phyloP scores from a whole-genome alignment of 2,329 filamentous ascomycete genomes.

The Cladophialophora psammophila region DNA sequence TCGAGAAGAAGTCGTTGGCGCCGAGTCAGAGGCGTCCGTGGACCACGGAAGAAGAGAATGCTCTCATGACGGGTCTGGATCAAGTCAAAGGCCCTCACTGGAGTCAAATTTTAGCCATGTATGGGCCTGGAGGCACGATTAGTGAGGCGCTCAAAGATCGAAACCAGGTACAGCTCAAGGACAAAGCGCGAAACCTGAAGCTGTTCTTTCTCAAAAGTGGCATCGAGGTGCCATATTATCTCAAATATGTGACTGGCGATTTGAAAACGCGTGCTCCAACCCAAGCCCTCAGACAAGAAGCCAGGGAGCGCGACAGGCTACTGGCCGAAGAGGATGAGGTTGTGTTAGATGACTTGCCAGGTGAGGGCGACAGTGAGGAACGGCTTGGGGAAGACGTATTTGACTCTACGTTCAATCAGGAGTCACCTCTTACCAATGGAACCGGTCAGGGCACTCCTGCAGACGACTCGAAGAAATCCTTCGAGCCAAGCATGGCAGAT shows the following conservation, averaged over 20 bases:
- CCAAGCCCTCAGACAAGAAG: constrained; percentile 59
- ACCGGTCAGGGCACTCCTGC: constrained; percentile 10
- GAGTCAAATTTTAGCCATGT: constrained; percentile 88
- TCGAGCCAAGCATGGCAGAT: constrained; percentile 34
- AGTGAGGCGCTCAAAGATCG: constrained; percentile 69
- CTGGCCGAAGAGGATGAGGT: constrained; percentile 57
- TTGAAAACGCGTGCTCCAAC: constrained; percentile 83
- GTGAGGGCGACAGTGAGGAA: constrained; percentile 32
- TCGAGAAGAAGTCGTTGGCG: constrained; percentile 59
- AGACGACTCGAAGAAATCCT: constrained; percentile 17
- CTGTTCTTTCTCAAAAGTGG: constrained; percentile 65
- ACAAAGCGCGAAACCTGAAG: constrained; percentile 63
- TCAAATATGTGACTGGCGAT: constrained; percentile 88
- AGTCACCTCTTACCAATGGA: constrained; percentile 17
- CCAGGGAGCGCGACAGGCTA: constrained; percentile 55
- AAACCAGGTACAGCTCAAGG: constrained; percentile 62
- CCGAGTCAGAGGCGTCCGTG: constrained; percentile 75
- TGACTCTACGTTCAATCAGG: constrained; percentile 15
- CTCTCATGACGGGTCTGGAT: constrained; percentile 85
- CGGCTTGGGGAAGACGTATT: constrained; percentile 6
- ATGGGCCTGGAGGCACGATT: constrained; percentile 78
- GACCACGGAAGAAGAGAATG: constrained; percentile 88
- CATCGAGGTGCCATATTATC: constrained; percentile 86
- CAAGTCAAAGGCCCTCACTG: constrained; percentile 90
- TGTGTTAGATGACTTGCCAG: constrained; percentile 56